A percentile compares a stretch with the other conserved stretches of the same genome.
These are phyloP conservation scores for Aspergillus vadensis DNA, from an alignment of 2,329 filamentous ascomycete species.

Conservation along the genomic window DNA sequence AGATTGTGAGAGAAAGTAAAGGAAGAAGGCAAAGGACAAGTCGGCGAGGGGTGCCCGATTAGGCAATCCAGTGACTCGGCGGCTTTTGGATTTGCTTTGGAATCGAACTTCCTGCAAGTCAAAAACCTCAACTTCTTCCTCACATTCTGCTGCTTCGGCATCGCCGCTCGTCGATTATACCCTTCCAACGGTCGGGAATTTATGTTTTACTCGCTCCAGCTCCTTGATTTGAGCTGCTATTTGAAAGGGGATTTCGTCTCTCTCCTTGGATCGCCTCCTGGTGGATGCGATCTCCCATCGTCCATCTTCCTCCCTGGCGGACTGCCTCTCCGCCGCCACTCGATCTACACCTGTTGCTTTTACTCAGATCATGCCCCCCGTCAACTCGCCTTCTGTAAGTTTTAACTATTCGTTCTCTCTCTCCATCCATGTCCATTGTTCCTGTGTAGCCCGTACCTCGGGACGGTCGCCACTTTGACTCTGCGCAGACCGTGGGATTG, in stretches of 20 bases:
- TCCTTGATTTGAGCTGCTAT: neutral
- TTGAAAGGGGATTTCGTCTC: neutral
- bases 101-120: no score
- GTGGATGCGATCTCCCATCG: neutral
- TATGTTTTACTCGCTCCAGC: neutral
- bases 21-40: neutral
- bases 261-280: neutral
- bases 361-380: constrained; percentile 42
- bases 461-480: neutral
- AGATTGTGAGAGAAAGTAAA: neutral
- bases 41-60: constrained; percentile 2
- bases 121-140: no score
- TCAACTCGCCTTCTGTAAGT: constrained; percentile 48
- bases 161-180: neutral
- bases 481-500: neutral
- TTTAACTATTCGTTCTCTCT: neutral
- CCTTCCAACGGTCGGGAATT: neutral
- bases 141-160: neutral
- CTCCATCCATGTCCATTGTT: neutral
- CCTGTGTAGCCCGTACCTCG: neutral
- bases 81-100: neutral
- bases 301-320: constrained; percentile 13
- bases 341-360: neutral
- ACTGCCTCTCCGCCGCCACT: constrained; percentile 14
- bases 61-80: constrained; percentile 10